Evolutionary conservation across 73 alveolate genomes (phyloP), one percentile per base, ranked within the genome.

Genomic region (Tetrahymena elliotti): DNA sequence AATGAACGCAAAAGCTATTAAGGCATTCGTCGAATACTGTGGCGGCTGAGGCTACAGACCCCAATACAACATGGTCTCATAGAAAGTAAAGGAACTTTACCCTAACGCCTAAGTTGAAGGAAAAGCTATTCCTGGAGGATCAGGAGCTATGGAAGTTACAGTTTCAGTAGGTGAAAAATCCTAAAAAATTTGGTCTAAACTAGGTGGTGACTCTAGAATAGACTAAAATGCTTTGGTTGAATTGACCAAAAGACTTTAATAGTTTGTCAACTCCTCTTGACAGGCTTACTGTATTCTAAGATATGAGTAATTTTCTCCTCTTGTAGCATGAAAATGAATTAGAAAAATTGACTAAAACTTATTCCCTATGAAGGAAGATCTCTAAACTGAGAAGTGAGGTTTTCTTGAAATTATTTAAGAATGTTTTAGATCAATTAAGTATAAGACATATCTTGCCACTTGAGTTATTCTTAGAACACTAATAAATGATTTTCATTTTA

Each of bases 351-450:
- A 18, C 88, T 68, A 68, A 24, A 68, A 68, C 88, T 68, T 68
- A 68, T 68, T 68, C 88, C n/a, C 88, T 68, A 68, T 68, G 88
- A 68, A 68, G 88, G 88, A 68, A 68, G 88, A 68, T 68, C 88
- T 68, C 88, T 68, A 68, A 68, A 68, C 88, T 68, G 88, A 68
- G 36, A 68, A 68, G 88, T 68, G 88, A 68, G 88, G 88, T 68
- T 68, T 68, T 68, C 88, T 68, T 11, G 88, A 68, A 68, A 68
- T 27, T 22, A 68, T 68, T 47, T 68, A 68, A 68, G 88, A 68
- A 68, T 68, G 88, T 68, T 68, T 68, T 68, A 27, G 88, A 27
- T 27, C n/a, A 36, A 24, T 68, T 68, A 36, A 68, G 88, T 68
- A 68, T 24, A 27, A 31, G 36, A 31, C 88, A 68, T 68, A 27